A percentile compares a stretch with the other conserved stretches of the same genome.
Evolutionary conservation across 2,329 filamentous ascomycete species (phyloP).

Genomic region (Zelopaecilomyces penicillatus): DNA sequence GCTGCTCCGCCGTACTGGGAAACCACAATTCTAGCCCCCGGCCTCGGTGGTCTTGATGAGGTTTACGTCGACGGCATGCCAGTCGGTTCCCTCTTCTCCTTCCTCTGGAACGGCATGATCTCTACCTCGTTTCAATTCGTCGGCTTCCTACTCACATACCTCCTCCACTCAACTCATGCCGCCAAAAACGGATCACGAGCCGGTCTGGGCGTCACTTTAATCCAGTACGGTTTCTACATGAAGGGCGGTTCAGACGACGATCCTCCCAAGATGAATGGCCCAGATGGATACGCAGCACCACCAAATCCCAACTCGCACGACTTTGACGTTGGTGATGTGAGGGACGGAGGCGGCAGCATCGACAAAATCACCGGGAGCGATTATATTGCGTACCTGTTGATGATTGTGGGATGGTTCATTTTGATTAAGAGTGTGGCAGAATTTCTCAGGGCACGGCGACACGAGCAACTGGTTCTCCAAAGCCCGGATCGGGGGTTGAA

Average conservation of each 20-base stretch:
- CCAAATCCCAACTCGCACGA: constrained; percentile 84
- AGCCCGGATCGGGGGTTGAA: constrained; percentile 83
- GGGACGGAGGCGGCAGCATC: constrained; percentile 36
- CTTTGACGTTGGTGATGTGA: constrained; percentile 68
- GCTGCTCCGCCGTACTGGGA: constrained; percentile 98
- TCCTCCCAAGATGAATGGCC: constrained; percentile 36
- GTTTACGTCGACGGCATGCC: constrained; percentile 96
- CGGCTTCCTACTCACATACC: constrained; percentile 94
- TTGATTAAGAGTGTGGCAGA: constrained; percentile 89
- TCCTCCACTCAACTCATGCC: constrained; percentile 94
- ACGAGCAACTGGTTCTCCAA: constrained; percentile 87
- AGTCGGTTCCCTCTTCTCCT: constrained; percentile 78
- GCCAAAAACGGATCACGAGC: constrained; percentile 96
- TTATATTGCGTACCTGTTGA: constrained; percentile 85
- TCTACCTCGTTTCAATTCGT: constrained; percentile 96
- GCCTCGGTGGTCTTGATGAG: constrained; percentile 81
- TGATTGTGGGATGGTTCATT: constrained; percentile 98
- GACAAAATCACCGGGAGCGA: constrained; percentile 64
- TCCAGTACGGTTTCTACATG: constrained; percentile 97
- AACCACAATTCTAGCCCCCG: constrained; percentile 91
- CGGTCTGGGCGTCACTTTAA: constrained; percentile 86
- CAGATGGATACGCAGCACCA: constrained; percentile 59
- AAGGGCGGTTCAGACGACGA: constrained; percentile 49
- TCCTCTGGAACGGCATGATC: constrained; percentile 91
- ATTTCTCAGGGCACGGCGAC: constrained; percentile 76